Evolutionary conservation across 225 moss, liverwort and hornwort species (phyloP).

Genomic region (Lunularia cruciata): DNA sequence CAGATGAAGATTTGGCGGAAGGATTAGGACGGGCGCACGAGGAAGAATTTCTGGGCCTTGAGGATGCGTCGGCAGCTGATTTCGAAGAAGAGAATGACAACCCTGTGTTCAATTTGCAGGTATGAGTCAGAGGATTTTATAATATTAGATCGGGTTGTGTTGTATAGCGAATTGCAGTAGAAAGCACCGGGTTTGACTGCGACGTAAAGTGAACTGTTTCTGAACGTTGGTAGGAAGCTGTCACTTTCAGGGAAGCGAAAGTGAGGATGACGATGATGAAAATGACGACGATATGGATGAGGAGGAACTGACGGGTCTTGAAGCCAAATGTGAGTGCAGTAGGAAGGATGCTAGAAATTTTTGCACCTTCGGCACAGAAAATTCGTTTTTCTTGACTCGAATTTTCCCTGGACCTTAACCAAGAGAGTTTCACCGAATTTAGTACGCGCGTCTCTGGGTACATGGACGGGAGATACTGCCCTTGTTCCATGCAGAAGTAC

Average conservation of each 20-base stretch:
- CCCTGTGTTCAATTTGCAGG: slow-evolving; percentile 53
- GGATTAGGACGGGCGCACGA: slow-evolving; percentile 40
- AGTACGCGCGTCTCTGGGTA: too few relatives aligned
- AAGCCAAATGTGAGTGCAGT: slow-evolving; percentile 60
- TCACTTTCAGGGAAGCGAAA: slow-evolving; percentile 5
- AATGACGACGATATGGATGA: slow-evolving; percentile 58
- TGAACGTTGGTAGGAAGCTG: background rate
- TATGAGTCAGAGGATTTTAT: slow-evolving; percentile 12
- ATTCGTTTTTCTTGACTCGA: too few relatives aligned
- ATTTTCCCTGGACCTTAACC: too few relatives aligned
- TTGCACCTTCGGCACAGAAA: too few relatives aligned
- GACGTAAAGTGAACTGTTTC: background rate
- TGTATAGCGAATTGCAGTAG: background rate
- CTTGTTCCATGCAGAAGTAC: too few relatives aligned
- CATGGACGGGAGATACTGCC: too few relatives aligned
- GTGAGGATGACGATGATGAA: slow-evolving; percentile 28
- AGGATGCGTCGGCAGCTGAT: slow-evolving; percentile 25
- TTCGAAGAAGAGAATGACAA: slow-evolving; percentile 44
- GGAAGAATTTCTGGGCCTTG: slow-evolving; percentile 41
- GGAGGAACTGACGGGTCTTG: slow-evolving; percentile 76
- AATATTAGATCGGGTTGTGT: background rate
- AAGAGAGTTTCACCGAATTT: too few relatives aligned
- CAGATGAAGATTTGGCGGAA: slow-evolving; percentile 27
- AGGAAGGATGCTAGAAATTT: background rate
- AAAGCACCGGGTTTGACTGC: background rate